Evolutionary conservation across 2,329 filamentous ascomycete species (phyloP), one percentile per base, ranked within the genome.

Genomic region (Pyrenochaeta sp.): DNA sequence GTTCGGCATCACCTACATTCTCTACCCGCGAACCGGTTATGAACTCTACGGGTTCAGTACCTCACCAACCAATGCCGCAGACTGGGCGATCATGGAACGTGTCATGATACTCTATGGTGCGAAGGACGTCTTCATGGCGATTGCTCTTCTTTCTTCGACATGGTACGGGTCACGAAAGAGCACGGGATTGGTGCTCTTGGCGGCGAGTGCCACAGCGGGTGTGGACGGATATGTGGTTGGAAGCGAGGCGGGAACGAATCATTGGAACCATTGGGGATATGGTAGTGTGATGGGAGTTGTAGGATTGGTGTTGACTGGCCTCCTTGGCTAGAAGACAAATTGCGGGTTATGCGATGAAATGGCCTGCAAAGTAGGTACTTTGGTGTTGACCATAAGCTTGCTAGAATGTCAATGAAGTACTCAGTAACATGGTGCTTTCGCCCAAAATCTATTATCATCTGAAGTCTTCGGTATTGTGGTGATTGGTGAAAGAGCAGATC

Each of bases 201-300:
- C 71, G 1, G 69, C 62, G 10, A 71, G 72, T 26, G 63, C 42
- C 2, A 73, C 78, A 18, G 78, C 77, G 3, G 61, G 71, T 32
- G 74, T 68, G 2, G 79, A 81, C 70, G 78, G 79, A 0, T 48
- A 46, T 17, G 67, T 78, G 2, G 78, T 76, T 38, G 17, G 50
- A 4, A 20, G 38, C 0, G 40, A 55, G 10, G 60, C 70, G 37
- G 77, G 74, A 2, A 59, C 65, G 10, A 74, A 73, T 3, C 65
- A 79, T 54, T 77, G 73, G 76, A 72, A 69, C 51, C 78, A 81
- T 60, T 81, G 77, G 76, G 70, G 73, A 1, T 79, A 78, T 69
- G 58, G 58, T 35, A 35, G 28, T 41, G 47, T 57, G 20, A 54
- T 60, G 48, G 74, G 71, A 18, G 71, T 73, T 3, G 44, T 77